phyloP scores from a whole-genome alignment of 768 basidiomycete species.

The Termitomyces sp. region DNA sequence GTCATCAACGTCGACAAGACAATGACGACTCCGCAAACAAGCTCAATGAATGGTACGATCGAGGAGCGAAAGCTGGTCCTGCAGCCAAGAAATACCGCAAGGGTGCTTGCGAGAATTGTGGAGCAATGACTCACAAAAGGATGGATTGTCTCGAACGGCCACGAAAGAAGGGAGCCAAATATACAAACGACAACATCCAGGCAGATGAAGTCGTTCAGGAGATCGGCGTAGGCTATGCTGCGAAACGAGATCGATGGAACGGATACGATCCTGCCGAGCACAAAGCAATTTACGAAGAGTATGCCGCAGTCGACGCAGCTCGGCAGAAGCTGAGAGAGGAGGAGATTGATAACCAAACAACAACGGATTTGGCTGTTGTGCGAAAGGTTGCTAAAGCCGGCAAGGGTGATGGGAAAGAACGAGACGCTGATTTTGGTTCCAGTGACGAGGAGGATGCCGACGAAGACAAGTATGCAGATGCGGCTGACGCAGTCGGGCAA shows the following conservation, averaged over 20 bases:
- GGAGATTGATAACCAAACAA: conserved; percentile 96
- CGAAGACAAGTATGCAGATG: conserved; percentile 97
- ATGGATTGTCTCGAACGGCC: conserved; percentile 95
- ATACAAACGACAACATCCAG: conserved; percentile 82
- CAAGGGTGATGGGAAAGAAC: conserved; percentile 61
- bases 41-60: conserved; percentile 89
- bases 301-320: conserved; percentile 87
- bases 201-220: conserved; percentile 90
- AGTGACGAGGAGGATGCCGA: conserved; percentile 95
- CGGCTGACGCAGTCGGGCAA: conserved; percentile 96
- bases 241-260: conserved; percentile 97
- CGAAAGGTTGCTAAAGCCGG: conserved; percentile 94
- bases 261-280: conserved; percentile 92
- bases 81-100: conserved; percentile 96
- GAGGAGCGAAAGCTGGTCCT: conserved; percentile 78
- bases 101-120: conserved; percentile 99
- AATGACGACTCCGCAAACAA: conserved; percentile 54
- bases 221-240: conserved; percentile 73
- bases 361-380: conserved; percentile 85
- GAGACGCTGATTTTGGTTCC: conserved; percentile 91
- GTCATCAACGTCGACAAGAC: conserved; percentile 85
- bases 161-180: conserved; percentile 93
- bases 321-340: conserved; percentile 90
- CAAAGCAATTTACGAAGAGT: conserved; percentile 86
- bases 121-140: conserved; percentile 89